Evolutionary conservation across 768 basidiomycete species (phyloP), one percentile per base, ranked within the genome.

Genomic region (Lactifluus rugatus): DNA sequence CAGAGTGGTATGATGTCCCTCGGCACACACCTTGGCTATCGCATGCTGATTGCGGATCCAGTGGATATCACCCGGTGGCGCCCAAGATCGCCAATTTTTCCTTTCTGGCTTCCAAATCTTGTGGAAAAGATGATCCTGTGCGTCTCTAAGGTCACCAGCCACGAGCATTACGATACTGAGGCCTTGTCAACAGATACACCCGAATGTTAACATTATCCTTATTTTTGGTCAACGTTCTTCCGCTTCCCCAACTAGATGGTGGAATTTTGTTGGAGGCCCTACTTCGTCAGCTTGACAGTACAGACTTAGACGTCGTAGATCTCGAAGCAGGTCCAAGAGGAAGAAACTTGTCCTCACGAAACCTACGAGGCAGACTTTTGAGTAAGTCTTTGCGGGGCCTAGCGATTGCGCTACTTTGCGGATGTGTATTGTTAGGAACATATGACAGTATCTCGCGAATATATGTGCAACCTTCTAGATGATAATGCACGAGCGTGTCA

Each of bases 151-250:
- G 19, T 45, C 34, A 34, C 14, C 31, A 49, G 34, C 32, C 31
- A 14, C 34, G 14, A 31, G 1, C 17, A 19, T 19, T 25, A 28
- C 23, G 23, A 31, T 13, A 48, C 39, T 46, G 14, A 56, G 48
- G 37, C 7, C 14, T 7, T 16, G 7, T 48, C 21, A 31, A 16
- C 42, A 87, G 87, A 60, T 88, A 87, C 59, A 69, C 83, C 58
- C 70, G 73, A 34, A 79, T 81, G 66, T 76, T 87, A 2, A 82
- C 83, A n/a, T 69, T 93, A 32, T 92, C 89, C 2, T 74, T 94
- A 1, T 92, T 81, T 68, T 70, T 92, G 57, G 83, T 93, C 73
- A 94, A 94, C 68, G 78, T 89, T 26, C 75, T 93, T 23, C 90
- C 92, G 0, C 67, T 93, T 34, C 79, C 80, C 2, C 72, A 74